Conservation (phyloP, 306 rosid species). For the Urtica urens region DNA sequence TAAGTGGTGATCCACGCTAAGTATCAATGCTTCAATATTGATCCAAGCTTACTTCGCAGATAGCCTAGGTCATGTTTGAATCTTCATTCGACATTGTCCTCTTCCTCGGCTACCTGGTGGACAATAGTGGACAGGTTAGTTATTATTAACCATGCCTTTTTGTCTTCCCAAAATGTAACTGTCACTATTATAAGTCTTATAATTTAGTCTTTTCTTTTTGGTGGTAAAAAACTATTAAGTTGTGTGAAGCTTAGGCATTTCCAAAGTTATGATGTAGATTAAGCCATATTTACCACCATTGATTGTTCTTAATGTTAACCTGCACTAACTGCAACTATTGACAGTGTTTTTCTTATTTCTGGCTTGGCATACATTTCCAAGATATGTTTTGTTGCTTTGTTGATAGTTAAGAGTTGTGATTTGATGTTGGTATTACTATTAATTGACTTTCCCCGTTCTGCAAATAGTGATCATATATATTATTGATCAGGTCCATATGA, state of each 20-base stretch:
- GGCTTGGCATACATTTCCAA: too few relatives aligned
- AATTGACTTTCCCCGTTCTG: too few relatives aligned
- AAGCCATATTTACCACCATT: not conserved
- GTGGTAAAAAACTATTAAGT: not conserved
- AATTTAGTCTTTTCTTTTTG: not conserved
- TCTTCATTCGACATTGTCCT: constrained; percentile 73
- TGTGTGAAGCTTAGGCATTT: not conserved
- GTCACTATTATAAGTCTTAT: too few relatives aligned
- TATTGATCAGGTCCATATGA: constrained; percentile 45
- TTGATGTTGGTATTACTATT: too few relatives aligned
- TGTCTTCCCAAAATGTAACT: constrained; percentile 2
- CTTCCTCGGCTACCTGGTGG: constrained; percentile 74
- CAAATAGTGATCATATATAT: too few relatives aligned
- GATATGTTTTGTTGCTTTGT: too few relatives aligned
- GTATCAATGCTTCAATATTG: constrained; percentile 47
- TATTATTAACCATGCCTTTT: constrained; percentile 1
- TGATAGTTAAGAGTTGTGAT: too few relatives aligned
- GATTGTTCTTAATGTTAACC: not conserved
- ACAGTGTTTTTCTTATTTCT: too few relatives aligned
- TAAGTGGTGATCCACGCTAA: constrained; percentile 35
- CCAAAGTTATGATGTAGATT: not conserved
- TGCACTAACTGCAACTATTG: too few relatives aligned
- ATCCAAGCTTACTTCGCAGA: constrained; percentile 82
- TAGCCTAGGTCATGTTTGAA: constrained; percentile 79
- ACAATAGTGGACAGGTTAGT: constrained; percentile 76